Evolutionary conservation across 768 basidiomycete species (phyloP), one percentile per base, ranked within the genome.

Genomic region (Pleurotus citrinopileatus): DNA sequence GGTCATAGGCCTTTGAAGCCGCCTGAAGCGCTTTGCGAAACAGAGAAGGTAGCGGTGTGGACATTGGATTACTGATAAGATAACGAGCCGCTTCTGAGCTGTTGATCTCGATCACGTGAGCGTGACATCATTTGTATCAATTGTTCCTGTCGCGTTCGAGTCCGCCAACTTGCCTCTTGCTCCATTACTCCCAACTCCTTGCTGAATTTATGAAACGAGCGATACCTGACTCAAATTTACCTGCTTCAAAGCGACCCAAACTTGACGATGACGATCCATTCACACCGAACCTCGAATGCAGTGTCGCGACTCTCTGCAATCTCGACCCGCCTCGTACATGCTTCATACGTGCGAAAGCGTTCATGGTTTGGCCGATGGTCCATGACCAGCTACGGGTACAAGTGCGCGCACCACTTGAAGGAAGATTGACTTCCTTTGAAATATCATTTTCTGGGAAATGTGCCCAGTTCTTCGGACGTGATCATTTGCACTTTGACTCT

Each of bases 291-390:
- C 67, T 57, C 28, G 67, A 63, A 54, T 68, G 68, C 40, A 62
- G 44, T 45, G 57, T 70, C 36, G 46, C 58, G 9, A 74, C 75
- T 13, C 57, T 82, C 26, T 63, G 66, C 32, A 45, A 64, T 23
- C 57, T 60, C 48, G 59, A 62, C 19, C 55, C 58, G 1, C 66
- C 72, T 23, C 70, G 66, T 7, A 62, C 64, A 0, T 74, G 77
- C 2, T 78, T 70, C 59, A 62, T 82, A 3, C 61, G 69, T 28
- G 75, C 73, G 45, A 70, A 58, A 34, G 63, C 79, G 9, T 70
- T 65, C 58, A 81, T 81, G 80, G 62, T 66, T 47, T 81, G 79
- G 76, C 59, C 57, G 12, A 67, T 69, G 3, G 60, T 67, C 2
- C 60, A 67, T 37, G 19, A 23, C 10, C 48, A 51, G 17, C 48